Conservation (phyloP, 2,329 filamentous ascomycete species). For the Trichoderma atrobrunneum region DNA sequence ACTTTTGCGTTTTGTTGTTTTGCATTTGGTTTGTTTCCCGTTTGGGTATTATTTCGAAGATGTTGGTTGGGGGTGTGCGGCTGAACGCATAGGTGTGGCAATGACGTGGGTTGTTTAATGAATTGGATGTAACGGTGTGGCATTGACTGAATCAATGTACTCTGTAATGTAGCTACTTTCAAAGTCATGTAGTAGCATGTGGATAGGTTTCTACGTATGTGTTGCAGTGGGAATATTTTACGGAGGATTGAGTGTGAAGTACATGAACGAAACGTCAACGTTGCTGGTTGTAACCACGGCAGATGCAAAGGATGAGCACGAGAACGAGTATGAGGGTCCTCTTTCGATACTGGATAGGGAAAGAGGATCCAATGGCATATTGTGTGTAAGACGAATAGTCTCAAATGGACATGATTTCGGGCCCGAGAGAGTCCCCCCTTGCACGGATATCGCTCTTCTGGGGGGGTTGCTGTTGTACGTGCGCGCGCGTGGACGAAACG, state of each 20-base stretch:
- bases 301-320: not conserved
- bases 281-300: not conserved
- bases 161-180: not conserved
- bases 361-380: not conserved
- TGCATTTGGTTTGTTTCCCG: not conserved
- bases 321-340: not conserved
- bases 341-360: not conserved
- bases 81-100: not conserved
- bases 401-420: not conserved
- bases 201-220: not conserved
- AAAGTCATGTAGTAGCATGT: not conserved
- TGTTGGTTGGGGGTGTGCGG: not conserved
- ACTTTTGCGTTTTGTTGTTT: not conserved
- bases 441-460: not conserved
- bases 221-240: not conserved
- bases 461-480: not conserved
- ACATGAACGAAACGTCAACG: not conserved
- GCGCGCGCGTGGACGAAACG: not conserved
- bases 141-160: not conserved
- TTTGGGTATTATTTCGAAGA: not conserved
- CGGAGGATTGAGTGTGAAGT: not conserved
- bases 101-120: not conserved
- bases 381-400: not conserved
- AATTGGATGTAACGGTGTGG: conserved; percentile 3
- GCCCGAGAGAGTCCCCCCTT: not conserved